Conservation (phyloP, 2,329 filamentous ascomycete genomes). For the Aspergillus spinulosporus region DNA sequence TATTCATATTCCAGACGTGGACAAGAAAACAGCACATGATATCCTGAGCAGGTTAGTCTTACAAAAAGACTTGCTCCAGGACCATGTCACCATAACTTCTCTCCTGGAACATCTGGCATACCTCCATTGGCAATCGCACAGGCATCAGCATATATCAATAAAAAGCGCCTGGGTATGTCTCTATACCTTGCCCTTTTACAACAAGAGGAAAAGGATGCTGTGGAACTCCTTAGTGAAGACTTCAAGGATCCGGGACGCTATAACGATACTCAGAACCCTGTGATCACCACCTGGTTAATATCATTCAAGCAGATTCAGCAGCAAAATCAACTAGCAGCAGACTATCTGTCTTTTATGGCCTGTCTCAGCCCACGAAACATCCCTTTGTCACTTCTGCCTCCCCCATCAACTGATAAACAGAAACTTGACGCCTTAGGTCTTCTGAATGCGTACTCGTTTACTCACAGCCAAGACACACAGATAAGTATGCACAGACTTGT, state of each 20-base stretch:
- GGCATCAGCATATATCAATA: slow-evolving; percentile 25
- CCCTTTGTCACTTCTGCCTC: slow-evolving; percentile 27
- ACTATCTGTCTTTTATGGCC: slow-evolving; percentile 18
- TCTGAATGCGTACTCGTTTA: background rate
- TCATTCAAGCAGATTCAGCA: slow-evolving; percentile 22
- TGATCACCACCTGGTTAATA: slow-evolving; percentile 14
- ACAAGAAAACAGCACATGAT: background rate
- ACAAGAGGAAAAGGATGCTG: slow-evolving; percentile 1
- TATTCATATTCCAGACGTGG: background rate
- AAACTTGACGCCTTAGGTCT: slow-evolving; percentile 8
- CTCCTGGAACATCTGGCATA: slow-evolving; percentile 26
- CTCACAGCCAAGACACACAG: background rate
- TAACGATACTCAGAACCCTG: slow-evolving; percentile 8
- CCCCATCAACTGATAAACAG: background rate
- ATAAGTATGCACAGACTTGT: background rate
- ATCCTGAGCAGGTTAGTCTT: background rate
- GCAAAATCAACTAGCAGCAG: slow-evolving; percentile 4
- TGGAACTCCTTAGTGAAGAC: slow-evolving; percentile 15
- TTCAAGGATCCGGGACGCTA: slow-evolving; percentile 15
- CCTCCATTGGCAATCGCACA: slow-evolving; percentile 31
- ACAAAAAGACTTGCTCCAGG: slow-evolving; percentile 11
- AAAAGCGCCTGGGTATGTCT: slow-evolving; percentile 3
- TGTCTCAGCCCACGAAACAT: slow-evolving; percentile 28
- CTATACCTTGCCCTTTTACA: background rate
- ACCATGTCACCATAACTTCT: background rate